A percentile compares a stretch with the other conserved stretches of the same genome.
These are phyloP conservation scores for Solanum sitiens DNA, from an alignment of 257 asterid genomes.

Conservation along the genomic window DNA sequence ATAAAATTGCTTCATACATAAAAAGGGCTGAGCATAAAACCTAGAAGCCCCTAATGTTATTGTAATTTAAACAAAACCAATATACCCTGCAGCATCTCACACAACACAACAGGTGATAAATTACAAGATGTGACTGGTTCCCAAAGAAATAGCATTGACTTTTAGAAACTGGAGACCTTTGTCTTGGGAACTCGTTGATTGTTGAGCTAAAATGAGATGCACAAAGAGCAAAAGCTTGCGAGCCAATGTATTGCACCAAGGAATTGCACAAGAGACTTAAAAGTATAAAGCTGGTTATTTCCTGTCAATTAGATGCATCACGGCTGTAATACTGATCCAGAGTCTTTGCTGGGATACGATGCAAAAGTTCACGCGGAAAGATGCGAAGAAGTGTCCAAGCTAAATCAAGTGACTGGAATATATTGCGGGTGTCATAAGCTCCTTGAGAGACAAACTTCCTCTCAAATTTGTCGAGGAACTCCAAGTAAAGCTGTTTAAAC, in stretches of 20 bases:
- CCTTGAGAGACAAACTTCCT: slow-evolving; percentile 76
- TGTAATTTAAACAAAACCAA: background rate
- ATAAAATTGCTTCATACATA: background rate
- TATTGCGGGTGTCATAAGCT: slow-evolving; percentile 82
- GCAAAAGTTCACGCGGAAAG: slow-evolving; percentile 94
- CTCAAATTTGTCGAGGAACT: slow-evolving; percentile 79
- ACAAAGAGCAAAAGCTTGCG: background rate
- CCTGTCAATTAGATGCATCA: slow-evolving; percentile 52
- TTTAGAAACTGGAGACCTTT: background rate
- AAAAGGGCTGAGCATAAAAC: background rate
- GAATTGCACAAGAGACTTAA: background rate
- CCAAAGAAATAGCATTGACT: background rate
- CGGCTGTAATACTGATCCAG: slow-evolving; percentile 84
- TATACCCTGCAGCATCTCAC: background rate
- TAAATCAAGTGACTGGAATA: slow-evolving; percentile 82
- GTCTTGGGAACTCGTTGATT: background rate
- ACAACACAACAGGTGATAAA: background rate
- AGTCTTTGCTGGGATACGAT: slow-evolving; percentile 97
- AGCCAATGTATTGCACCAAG: background rate
- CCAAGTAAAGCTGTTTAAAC: slow-evolving; percentile 51
- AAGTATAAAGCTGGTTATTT: slow-evolving; percentile 5
- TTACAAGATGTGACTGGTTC: background rate
- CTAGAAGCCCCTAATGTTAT: background rate
- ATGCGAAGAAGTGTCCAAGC: slow-evolving; percentile 99
- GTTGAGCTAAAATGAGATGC: background rate